Base-by-base conservation (phyloP, 1,139 yeast genomes). In the Blastobotrys persicus region DNA sequence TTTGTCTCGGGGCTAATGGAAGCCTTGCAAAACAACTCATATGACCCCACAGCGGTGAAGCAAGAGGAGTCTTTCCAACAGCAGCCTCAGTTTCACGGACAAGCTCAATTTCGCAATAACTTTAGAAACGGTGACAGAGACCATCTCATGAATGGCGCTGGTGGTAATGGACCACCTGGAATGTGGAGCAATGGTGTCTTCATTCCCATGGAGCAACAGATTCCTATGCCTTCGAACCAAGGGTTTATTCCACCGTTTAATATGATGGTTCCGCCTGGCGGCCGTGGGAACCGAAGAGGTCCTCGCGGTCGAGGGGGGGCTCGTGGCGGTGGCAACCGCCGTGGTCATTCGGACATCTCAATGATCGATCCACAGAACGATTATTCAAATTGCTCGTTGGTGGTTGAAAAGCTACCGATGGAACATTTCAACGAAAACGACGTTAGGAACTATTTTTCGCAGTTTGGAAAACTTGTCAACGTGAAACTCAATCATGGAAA, bases 331-430 rank as follows among this genome's bases (percentile, higher is more conserved):
- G 45, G 50, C 35, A 37, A 33, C 19, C 32, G 43, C 40, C 16
- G 39, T 18, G 54, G 52, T 3, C 41, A 59, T 19, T 49, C 57
- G 1, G 47, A 44, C 1, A 35, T 60, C 1, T 53, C 59, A 1
- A 51, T 60, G 11, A 53, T 56, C 16, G 50, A 52, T 4, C 59
- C 57, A 12, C 59, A 58, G 19, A 47, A 50, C 16, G 64, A 58
- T 31, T 52, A 50, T 31, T 43, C 57, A 42, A 61, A 59, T 38
- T 51, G 55, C 38, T 56, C 49, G 16, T 60, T 76, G 4, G 62
- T 75, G 3, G 69, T 76, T 4, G 76, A 76, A 35, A 69, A 70
- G 42, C 49, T 76, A 11, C 80, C 80, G 2, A 58, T 55, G 1
- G 78, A 74, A 32, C 65, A 69, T 53, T 63, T 75, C 34, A 64